Percentiles rank a stretch among this genome's conserved stretches.
phyloP scores from a whole-genome alignment of 2,329 filamentous ascomycete species.

The Ophiostoma sp. region DNA sequence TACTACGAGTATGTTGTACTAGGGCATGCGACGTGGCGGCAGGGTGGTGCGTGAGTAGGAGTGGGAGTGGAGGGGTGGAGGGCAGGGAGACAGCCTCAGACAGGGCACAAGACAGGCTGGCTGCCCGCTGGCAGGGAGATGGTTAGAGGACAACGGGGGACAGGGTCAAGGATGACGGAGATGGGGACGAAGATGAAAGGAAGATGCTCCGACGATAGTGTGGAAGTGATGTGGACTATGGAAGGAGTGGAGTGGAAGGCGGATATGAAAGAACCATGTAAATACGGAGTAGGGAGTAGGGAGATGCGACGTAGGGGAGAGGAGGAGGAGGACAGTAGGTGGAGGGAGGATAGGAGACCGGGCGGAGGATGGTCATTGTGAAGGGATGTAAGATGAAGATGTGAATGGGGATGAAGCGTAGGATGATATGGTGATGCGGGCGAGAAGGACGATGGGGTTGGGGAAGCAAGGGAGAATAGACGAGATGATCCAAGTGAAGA shows the following conservation, averaged over 20 bases:
- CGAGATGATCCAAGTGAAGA: not conserved
- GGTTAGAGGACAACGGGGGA: not conserved
- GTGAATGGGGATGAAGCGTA: not conserved
- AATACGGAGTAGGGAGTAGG: too few species aligned
- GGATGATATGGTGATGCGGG: not conserved
- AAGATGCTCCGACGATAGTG: not conserved
- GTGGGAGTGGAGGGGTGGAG: not conserved
- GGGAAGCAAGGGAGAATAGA: not conserved
- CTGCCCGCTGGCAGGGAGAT: not conserved
- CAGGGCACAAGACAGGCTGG: not conserved
- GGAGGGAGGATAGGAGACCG: not conserved
- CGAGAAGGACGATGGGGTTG: not conserved
- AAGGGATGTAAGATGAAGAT: not conserved
- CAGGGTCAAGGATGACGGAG: constrained; percentile 1
- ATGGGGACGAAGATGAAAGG: not conserved
- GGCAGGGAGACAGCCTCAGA: not conserved
- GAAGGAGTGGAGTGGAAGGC: not conserved
- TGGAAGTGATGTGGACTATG: too few species aligned
- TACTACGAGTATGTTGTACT: not conserved
- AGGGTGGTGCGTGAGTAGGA: not conserved
- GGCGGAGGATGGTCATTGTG: too few species aligned
- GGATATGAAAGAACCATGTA: too few species aligned
- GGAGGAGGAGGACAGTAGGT: too few species aligned
- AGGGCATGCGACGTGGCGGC: constrained; percentile 5
- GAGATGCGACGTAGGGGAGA: too few species aligned